A percentile compares a stretch with the other conserved stretches of the same genome.
phyloP scores from a whole-genome alignment of 2,329 filamentous ascomycete species.

The Xylariaceae sp. region DNA sequence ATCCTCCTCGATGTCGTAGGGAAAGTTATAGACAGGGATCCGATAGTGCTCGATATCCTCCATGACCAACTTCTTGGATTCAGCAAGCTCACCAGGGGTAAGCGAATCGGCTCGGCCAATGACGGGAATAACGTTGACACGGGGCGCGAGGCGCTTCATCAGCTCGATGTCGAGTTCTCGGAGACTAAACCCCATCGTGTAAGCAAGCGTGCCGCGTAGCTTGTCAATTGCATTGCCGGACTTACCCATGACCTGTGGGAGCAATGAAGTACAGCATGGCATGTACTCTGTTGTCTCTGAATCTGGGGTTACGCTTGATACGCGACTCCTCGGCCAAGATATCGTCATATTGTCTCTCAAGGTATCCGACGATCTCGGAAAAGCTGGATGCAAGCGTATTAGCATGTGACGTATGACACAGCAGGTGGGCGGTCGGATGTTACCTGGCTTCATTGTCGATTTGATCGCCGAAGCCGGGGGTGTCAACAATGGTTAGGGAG shows the following conservation, averaged over 20 bases:
- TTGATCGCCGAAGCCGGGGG: conserved; percentile 95
- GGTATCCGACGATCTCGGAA: conserved; percentile 94
- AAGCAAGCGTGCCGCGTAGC: conserved; percentile 7
- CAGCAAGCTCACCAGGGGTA: conserved; percentile 90
- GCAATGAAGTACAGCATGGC: conserved; percentile 99
- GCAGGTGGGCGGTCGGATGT: conserved; percentile 18
- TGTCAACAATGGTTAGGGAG: conserved; percentile 97
- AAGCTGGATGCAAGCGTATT: conserved; percentile 51
- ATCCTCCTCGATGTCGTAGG: conserved; percentile 98
- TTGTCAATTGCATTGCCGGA: conserved; percentile 11
- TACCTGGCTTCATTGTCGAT: conserved; percentile 99
- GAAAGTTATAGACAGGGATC: conserved; percentile 99
- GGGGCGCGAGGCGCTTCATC: conserved; percentile 97
- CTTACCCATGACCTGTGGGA: conserved; percentile 89
- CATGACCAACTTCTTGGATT: conserved; percentile 99
- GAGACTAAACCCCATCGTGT: conserved; percentile 54
- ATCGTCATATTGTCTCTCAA: conserved; percentile 98
- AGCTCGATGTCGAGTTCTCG: conserved; percentile 98
- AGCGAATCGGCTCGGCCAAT: conserved; percentile 98
- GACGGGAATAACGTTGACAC: conserved; percentile 97
- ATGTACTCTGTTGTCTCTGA: conserved; percentile 98
- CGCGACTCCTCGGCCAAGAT: conserved; percentile 98
- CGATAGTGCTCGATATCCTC: conserved; percentile 99
- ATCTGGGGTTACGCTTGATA: conserved; percentile 99
- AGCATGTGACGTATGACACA: neutral